Percentiles rank a stretch among this genome's conserved stretches.
Evolutionary conservation across 176 grass and related monocot genomes (phyloP).

Genomic region (Elymus sibiricus): DNA sequence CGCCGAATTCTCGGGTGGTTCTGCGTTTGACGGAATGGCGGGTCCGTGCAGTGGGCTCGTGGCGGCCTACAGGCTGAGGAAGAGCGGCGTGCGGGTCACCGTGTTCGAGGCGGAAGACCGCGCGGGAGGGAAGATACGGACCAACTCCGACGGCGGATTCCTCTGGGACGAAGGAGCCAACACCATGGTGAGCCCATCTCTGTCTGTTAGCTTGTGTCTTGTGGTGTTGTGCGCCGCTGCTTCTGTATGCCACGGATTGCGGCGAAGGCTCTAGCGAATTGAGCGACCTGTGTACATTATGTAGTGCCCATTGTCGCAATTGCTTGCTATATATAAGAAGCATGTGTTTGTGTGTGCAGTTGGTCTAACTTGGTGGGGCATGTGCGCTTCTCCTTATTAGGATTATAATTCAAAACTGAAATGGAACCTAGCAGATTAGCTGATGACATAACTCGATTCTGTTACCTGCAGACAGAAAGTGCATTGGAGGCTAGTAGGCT

Average conservation of each 20-base stretch:
- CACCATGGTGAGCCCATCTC: conserved; percentile 71
- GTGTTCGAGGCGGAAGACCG: conserved; percentile 77
- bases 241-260: neutral
- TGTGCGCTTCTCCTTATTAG: neutral
- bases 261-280: neutral
- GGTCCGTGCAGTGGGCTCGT: conserved; percentile 61
- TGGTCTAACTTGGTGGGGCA: too few species aligned
- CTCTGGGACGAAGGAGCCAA: conserved; percentile 99
- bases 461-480: conserved; percentile 42
- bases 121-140: conserved; percentile 87
- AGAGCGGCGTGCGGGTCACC: conserved; percentile 69
- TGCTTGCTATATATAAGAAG: neutral
- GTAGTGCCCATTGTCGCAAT: neutral
- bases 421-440: neutral
- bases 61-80: conserved; percentile 82
- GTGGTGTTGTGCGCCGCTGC: neutral
- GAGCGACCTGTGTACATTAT: neutral
- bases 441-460: neutral
- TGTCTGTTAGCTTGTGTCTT: neutral
- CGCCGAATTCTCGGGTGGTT: neutral
- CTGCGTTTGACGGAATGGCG: conserved; percentile 31
- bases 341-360: too few species aligned
- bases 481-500: conserved; percentile 61
- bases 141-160: conserved; percentile 63
- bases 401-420: neutral